These are phyloP conservation scores for Flaveria ramosissima DNA, from an alignment of 129 eudicot genomes.

Conservation along the genomic window DNA sequence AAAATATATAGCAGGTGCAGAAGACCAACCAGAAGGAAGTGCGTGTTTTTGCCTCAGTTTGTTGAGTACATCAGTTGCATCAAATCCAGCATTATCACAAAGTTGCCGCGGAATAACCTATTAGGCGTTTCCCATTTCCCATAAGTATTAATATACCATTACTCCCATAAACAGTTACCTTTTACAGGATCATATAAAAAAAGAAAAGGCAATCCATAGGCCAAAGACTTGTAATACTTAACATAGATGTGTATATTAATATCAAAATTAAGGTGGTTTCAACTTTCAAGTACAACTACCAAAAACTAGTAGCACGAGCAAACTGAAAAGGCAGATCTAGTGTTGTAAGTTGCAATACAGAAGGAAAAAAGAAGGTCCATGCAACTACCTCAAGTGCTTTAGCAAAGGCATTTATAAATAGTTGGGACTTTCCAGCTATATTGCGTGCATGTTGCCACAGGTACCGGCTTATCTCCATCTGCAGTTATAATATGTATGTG, in stretches of 20 bases:
- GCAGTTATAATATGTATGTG: conserved; percentile 19
- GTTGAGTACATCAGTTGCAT: conserved; percentile 95
- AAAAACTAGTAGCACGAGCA: neutral
- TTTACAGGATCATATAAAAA: too few relatives aligned
- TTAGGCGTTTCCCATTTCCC: conserved; percentile 10
- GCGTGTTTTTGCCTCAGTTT: conserved; percentile 95
- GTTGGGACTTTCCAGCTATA: conserved; percentile 98
- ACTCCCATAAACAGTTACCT: neutral
- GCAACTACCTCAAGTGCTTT: conserved; percentile 91
- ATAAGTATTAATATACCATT: neutral
- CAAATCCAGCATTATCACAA: conserved; percentile 98
- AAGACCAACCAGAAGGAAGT: conserved; percentile 65
- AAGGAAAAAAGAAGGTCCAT: neutral
- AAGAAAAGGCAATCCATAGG: too few relatives aligned
- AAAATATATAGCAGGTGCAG: neutral
- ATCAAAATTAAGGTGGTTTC: neutral
- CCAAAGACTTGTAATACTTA: too few relatives aligned
- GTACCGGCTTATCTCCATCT: conserved; percentile 97
- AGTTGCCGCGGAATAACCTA: conserved; percentile 93
- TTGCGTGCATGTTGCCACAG: conserved; percentile 97
- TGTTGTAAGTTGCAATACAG: conserved; percentile 15
- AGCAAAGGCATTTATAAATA: conserved; percentile 91
- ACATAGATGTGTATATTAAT: too few relatives aligned
- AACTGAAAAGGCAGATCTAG: neutral
- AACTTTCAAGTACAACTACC: neutral